Evolutionary conservation across 2,329 filamentous ascomycete genomes (phyloP).

Genomic region (Apiospora marii): DNA sequence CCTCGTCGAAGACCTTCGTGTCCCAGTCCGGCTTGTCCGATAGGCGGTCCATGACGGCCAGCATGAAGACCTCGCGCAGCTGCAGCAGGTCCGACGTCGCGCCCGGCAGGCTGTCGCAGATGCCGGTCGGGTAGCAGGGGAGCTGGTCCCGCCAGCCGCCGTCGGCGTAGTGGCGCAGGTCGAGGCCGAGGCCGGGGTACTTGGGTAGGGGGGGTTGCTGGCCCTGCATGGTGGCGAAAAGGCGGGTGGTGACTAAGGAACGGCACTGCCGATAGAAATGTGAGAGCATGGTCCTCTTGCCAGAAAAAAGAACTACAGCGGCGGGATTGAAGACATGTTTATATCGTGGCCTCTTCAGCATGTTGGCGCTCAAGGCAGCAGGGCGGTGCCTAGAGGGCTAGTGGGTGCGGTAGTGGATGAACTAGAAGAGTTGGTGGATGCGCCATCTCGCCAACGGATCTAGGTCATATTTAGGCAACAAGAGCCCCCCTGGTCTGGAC

Average conservation of each 20-base stretch:
- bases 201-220: neutral
- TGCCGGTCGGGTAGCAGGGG: constrained; percentile 23
- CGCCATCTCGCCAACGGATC: neutral
- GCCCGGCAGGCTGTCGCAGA: neutral
- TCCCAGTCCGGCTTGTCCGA: constrained; percentile 50
- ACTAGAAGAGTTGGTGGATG: neutral
- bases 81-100: constrained; percentile 28
- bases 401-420: neutral
- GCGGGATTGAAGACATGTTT: neutral
- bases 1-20: constrained; percentile 44
- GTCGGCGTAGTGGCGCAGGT: neutral
- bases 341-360: neutral
- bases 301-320: neutral
- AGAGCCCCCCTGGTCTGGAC: neutral
- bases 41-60: constrained; percentile 38
- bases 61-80: constrained; percentile 46
- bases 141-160: neutral
- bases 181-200: neutral
- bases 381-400: neutral
- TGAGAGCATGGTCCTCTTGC: neutral
- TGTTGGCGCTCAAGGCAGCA: neutral
- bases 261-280: neutral
- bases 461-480: constrained; percentile 7
- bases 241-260: neutral
- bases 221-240: neutral